phyloP scores from a whole-genome alignment of 1,139 yeast genomes.

The Suhomyces yuchorum region DNA sequence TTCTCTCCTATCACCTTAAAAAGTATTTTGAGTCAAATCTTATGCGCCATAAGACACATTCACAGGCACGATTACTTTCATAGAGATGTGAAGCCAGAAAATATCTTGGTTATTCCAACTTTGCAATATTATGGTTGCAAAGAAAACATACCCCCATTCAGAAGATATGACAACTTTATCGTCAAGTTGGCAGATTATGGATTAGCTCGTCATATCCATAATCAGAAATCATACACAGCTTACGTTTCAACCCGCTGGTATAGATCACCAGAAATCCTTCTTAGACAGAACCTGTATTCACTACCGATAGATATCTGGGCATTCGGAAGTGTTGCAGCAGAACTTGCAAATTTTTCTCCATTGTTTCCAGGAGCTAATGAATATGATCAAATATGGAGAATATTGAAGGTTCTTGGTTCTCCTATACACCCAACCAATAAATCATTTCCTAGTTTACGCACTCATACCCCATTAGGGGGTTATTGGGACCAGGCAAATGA shows the following conservation, averaged over 20 bases:
- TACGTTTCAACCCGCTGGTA: conserved; percentile 97
- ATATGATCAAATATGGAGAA: conserved; percentile 72
- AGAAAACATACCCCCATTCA: conserved; percentile 40
- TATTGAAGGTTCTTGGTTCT: conserved; percentile 69
- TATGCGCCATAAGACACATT: conserved; percentile 79
- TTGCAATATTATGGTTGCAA: conserved; percentile 52
- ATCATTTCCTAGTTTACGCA: background rate
- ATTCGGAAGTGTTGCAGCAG: conserved; percentile 83
- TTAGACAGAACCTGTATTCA: conserved; percentile 67
- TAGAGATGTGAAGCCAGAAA: conserved; percentile 80
- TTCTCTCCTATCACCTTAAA: conserved; percentile 63
- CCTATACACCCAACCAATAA: conserved; percentile 40
- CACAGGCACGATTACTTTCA: conserved; percentile 77
- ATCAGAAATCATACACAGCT: conserved; percentile 62
- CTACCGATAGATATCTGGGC: conserved; percentile 93
- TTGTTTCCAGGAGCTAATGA: conserved; percentile 83
- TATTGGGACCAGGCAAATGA: conserved; percentile 62
- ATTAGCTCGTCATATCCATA: conserved; percentile 66
- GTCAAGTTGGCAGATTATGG: conserved; percentile 93
- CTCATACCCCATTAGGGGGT: conserved; percentile 56
- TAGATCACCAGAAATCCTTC: conserved; percentile 86
- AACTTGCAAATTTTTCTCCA: conserved; percentile 73
- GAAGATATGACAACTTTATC: conserved; percentile 52
- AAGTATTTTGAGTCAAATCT: conserved; percentile 68
- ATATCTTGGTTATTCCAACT: conserved; percentile 69